These are phyloP conservation scores for Ramaria sp. DNA, from an alignment of 768 basidiomycete species.

Conservation along the genomic window DNA sequence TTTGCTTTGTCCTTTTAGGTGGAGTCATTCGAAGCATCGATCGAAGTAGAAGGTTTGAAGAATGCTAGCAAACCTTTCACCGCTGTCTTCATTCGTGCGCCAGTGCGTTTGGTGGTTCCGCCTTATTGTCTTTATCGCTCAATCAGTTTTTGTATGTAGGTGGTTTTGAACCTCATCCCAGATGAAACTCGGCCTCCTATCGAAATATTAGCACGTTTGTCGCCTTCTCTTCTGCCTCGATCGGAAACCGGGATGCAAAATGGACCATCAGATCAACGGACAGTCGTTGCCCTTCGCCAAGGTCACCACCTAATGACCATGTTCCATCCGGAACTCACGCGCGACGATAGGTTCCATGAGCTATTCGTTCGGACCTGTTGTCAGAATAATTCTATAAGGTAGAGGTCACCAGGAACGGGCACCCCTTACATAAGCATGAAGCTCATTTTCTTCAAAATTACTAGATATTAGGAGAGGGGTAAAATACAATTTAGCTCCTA, in stretches of 20 bases:
- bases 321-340: slow-evolving; percentile 90
- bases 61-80: slow-evolving; percentile 54
- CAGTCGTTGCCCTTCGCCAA: slow-evolving; percentile 76
- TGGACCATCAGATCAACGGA: slow-evolving; percentile 44
- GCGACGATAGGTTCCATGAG: slow-evolving; percentile 82
- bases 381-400: neutral
- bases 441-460: too few species aligned
- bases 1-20: slow-evolving; percentile 34
- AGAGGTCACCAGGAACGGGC: too few species aligned
- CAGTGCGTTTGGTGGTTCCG: slow-evolving; percentile 35
- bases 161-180: slow-evolving; percentile 43
- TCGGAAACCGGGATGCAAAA: slow-evolving; percentile 28
- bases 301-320: slow-evolving; percentile 79
- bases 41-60: slow-evolving; percentile 52
- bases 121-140: neutral
- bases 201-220: slow-evolving; percentile 60
- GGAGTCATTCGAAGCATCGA: slow-evolving; percentile 81
- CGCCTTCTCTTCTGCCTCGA: slow-evolving; percentile 35
- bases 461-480: too few species aligned
- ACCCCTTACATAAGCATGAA: too few species aligned
- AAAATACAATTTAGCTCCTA: too few species aligned
- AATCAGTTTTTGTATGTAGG: slow-evolving; percentile 29
- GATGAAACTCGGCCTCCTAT: slow-evolving; percentile 37
- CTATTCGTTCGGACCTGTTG: slow-evolving; percentile 76
- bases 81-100: slow-evolving; percentile 91